Evolutionary conservation across 2,329 filamentous ascomycete genomes (phyloP), one percentile per base, ranked within the genome.

Genomic region (Penicillium palitans): DNA sequence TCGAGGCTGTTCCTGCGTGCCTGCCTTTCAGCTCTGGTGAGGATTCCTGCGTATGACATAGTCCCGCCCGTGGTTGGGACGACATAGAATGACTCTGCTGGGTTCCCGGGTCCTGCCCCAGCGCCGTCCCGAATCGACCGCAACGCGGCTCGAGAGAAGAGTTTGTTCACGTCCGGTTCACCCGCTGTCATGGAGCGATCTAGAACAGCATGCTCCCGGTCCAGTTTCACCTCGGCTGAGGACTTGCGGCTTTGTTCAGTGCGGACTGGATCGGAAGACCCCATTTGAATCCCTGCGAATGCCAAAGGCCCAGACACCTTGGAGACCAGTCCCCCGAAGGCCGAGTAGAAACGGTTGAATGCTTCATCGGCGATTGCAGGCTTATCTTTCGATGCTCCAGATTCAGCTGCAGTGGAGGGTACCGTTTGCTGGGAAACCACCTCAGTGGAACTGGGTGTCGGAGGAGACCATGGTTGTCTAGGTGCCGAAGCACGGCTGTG

Each of bases 1-100:
- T 87, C 84, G 3, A 83, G 78, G 59, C 80, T 79, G 40, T 74
- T 77, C 25, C 72, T 67, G 27, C 74, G 74, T 8, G 74, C 71
- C 53, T 78, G 73, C 54, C 78, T 81, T 61, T 79, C 76, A 8
- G 77, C 77, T 27, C 80, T 75, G 33, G 76, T 88, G 21, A 96
- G 80, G 52, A 99, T 97, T 61, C 90, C 92, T 45, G 95, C 93
- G 70, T 98, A 99, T 0, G 92, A 95, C 60, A 93, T 89, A 3
- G 92, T 97, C 63, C 93, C 92, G 6, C 95, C 93, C 19, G 90
- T 91, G 0, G 90, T 90, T 4, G 93, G 95, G 1, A 99, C 95
- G 1, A 98, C 90, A 72, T 97, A 98, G 78, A 99, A 99, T 9
- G 90, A 95, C 63, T 85, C 83, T 7, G 80, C 79, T 4, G 76